Evolutionary conservation across 2,329 filamentous ascomycete genomes (phyloP).

Genomic region (Botrytis porri): DNA sequence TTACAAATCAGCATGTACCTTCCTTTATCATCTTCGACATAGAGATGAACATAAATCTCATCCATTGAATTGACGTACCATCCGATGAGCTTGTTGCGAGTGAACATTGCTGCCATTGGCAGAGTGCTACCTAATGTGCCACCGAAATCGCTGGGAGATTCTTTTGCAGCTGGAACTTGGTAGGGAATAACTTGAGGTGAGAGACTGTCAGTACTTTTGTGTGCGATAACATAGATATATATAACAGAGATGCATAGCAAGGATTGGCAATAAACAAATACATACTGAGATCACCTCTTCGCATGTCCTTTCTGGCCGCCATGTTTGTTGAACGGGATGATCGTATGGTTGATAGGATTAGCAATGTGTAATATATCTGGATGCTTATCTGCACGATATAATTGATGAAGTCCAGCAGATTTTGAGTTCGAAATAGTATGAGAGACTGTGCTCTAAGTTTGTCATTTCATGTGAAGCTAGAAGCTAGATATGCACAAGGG

Average conservation of each 20-base stretch:
- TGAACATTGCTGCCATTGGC: slow-evolving; percentile 96
- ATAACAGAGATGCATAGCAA: not conserved
- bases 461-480: not conserved
- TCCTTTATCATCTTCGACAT: not conserved
- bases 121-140: slow-evolving; percentile 73
- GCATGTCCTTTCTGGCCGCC: slow-evolving; percentile 67
- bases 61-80: slow-evolving; percentile 46
- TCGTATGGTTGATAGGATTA: not conserved
- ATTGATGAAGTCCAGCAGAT: not conserved
- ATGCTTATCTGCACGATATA: not conserved
- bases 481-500: not conserved
- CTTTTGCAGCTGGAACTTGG: slow-evolving; percentile 67
- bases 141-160: slow-evolving; percentile 64
- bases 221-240: not conserved
- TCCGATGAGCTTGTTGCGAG: slow-evolving; percentile 76
- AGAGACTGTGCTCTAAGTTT: not conserved
- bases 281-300: slow-evolving; percentile 69
- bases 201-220: not conserved
- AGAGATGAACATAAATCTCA: not conserved
- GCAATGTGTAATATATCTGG: not conserved
- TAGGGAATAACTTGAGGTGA: slow-evolving; percentile 76
- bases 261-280: slow-evolving; percentile 14
- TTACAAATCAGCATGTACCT: slow-evolving; percentile 19
- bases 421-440: not conserved
- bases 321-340: slow-evolving; percentile 42